Base-by-base conservation (phyloP, 106 monocot species). In the Phalaenopsis equestris region DNA sequence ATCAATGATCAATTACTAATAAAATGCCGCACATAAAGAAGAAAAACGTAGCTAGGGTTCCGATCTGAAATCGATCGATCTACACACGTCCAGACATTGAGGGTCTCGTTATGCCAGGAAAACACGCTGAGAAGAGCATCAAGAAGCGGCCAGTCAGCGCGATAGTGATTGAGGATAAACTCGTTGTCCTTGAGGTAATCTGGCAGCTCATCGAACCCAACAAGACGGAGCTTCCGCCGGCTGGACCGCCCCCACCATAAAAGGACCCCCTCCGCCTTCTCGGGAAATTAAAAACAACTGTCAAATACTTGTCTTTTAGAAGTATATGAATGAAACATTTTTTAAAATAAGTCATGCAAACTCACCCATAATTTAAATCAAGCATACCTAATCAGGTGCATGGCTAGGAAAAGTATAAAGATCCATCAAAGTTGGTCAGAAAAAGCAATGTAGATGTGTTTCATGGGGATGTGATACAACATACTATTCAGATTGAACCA, bases 101-200 rank as follows among this genome's bases (percentile, higher is more conserved):
- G 92, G 41, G 97, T 92, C 84, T 97, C 97, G 86, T 94, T 97
- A 84, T 97, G 94, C 94, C 94, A 97, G 49, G 90, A 77, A 90
- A 97, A 97, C 81, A 56, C 89, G 86, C 94, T 94, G 86, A 97
- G 86, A 36, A 92, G 73, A 16, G 92, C 90, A 76, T 97, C 90
- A 36, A 83, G 73, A 72, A 97, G 58, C 10, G 94, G 89, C 97
- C 97, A 97, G 67, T 94, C 92, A 16, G 89, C 81, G 12, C 97
- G 85, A 88, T 97, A 97, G 82, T 97, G 85, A 42, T 84, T 87
- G 24, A 64, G 86, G 56, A 97, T 97, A 79, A 87, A 97, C 90
- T 94, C 94, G 85, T 94, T 97, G 85, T 97, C 97, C 82, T 90
- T 81, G 10, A 97, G 79, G 81, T 83, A 97, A 23, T 90, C 94